A percentile compares a stretch with the other conserved stretches of the same genome.
Conservation (phyloP, 169 alveolate genomes). For the Plasmodium fragile region DNA sequence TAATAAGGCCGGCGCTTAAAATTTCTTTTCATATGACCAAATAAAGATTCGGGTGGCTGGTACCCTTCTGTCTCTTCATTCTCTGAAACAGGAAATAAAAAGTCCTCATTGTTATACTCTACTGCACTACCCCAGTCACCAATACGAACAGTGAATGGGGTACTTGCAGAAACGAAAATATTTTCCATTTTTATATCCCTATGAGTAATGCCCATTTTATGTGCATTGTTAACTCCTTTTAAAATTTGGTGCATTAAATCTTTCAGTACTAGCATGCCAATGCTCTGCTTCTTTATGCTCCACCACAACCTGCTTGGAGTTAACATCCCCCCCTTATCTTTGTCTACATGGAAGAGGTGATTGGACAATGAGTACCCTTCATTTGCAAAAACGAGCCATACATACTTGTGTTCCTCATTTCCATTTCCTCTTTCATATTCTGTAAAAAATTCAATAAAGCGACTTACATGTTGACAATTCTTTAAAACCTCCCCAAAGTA, state of each 20-base stretch:
- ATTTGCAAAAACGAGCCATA: conserved; percentile 72
- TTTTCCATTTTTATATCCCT: conserved; percentile 75
- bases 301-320: conserved; percentile 68
- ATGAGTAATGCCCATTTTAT: conserved; percentile 50
- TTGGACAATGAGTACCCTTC: conserved; percentile 57
- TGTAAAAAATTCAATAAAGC: conserved; percentile 67
- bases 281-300: conserved; percentile 71
- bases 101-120: conserved; percentile 11
- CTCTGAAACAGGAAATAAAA: conserved; percentile 28
- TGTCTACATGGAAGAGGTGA: conserved; percentile 38
- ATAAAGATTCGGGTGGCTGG: conserved; percentile 74
- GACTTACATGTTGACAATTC: conserved; percentile 58
- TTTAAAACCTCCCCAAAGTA: conserved; percentile 52
- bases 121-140: conserved; percentile 78
- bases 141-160: conserved; percentile 69
- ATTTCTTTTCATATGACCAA: conserved; percentile 72
- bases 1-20: conserved; percentile 62
- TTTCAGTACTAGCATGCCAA: conserved; percentile 70
- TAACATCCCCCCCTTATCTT: conserved; percentile 25
- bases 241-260: conserved; percentile 50
- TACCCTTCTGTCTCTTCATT: conserved; percentile 74
- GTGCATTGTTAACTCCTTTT: conserved; percentile 66
- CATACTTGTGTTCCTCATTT: conserved; percentile 13
- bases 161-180: conserved; percentile 52
- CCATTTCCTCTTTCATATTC: conserved; percentile 53